Evolutionary conservation across 768 basidiomycete species (phyloP).

Genomic region (Tricholomella constricta): DNA sequence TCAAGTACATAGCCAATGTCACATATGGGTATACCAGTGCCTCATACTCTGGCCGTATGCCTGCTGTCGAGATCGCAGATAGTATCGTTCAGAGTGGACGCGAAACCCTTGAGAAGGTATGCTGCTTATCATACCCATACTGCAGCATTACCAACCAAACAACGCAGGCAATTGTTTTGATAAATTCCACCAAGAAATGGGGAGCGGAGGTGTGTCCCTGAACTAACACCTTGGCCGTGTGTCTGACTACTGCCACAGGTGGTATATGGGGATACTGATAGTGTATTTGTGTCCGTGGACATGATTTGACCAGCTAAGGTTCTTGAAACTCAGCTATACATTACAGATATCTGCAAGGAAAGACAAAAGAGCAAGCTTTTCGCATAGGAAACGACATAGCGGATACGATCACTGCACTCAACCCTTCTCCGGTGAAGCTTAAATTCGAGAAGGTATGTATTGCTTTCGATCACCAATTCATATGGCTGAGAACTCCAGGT

Average conservation of each 20-base stretch:
- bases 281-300: slow-evolving; percentile 72
- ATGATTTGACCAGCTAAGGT: not conserved
- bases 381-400: slow-evolving; percentile 92
- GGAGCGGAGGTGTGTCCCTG: slow-evolving; percentile 56
- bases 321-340: not conserved
- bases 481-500: slow-evolving; percentile 54
- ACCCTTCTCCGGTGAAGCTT: slow-evolving; percentile 90
- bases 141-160: not conserved
- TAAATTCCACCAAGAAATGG: slow-evolving; percentile 82
- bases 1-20: slow-evolving; percentile 94
- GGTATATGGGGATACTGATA: slow-evolving; percentile 98
- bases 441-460: slow-evolving; percentile 91
- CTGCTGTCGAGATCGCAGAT: slow-evolving; percentile 96
- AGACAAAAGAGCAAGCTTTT: slow-evolving; percentile 93
- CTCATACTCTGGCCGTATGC: slow-evolving; percentile 95
- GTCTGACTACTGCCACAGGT: slow-evolving; percentile 43
- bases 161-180: slow-evolving; percentile 75
- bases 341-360: slow-evolving; percentile 73
- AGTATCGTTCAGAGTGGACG: slow-evolving; percentile 96
- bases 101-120: slow-evolving; percentile 91
- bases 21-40: slow-evolving; percentile 97
- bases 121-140: not conserved
- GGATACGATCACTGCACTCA: slow-evolving; percentile 79
- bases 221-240: not conserved
- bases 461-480: not conserved